Evolutionary conservation across 352 stramenopile species (phyloP), one percentile per base, ranked within the genome.

Genomic region (Elongisporangium undulatum): DNA sequence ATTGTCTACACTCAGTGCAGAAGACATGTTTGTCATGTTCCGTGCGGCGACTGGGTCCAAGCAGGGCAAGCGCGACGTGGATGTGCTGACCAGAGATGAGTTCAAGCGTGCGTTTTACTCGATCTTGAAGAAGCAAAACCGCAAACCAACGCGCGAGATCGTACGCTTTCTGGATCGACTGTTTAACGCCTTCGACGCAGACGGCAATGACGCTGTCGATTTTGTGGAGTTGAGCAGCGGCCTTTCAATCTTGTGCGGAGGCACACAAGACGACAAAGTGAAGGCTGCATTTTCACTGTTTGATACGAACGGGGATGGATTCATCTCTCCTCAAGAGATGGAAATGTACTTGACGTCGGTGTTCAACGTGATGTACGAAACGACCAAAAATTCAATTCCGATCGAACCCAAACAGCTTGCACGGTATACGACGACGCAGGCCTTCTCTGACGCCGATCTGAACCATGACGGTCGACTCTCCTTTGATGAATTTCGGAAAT

Each of bases 361-460:
- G 2, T 93, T 90, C 62, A 70, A 71, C 20, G 74, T 93, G 15
- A 75, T 94, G 62, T 92, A 82, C 57, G 69, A 86, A 22, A 64
- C 71, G 0, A 72, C 56, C 51, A 82, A 69, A 48, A 59, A 72
- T 49, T 66, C 61, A 2, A 68, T 89, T 51, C 62, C 68, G 12
- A 80, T 92, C 39, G 72, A 89, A 29, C 64, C 87, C 2, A 67
- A 76, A 55, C 48, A 58, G 23, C 68, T 96, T 20, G 89, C 89
- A 15, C 58, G 69, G 45, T 89, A 80, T 59, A 97, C 88, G 49
- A 88, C 85, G 4, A 55, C 71, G 23, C 72, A 96, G 55, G 87
- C 89, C 16, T 98, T 98, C 57, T 53, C 74, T 0, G 85, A 96
- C n/a, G 89, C 80, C 13, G 92, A 98, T 66, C 53, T 90, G 16